These are phyloP conservation scores for Lodderomyces metapsilosis DNA, from an alignment of 1,139 yeast species.

Conservation along the genomic window DNA sequence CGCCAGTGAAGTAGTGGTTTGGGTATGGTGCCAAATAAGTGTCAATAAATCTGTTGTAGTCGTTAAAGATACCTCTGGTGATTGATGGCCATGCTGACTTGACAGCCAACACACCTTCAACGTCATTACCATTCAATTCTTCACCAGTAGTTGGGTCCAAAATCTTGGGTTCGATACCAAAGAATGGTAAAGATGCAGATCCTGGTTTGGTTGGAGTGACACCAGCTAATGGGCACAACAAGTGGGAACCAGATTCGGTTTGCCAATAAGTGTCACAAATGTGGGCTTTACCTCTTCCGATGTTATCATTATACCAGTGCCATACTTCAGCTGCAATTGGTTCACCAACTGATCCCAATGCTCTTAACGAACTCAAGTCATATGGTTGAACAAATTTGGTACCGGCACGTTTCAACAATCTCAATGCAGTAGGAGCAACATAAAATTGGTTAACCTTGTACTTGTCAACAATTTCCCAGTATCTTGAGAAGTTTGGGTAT, in stretches of 20 bases:
- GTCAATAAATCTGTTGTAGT: slow-evolving; percentile 64
- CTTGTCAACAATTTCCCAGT: slow-evolving; percentile 79
- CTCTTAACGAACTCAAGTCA: slow-evolving; percentile 66
- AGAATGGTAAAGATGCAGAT: slow-evolving; percentile 74
- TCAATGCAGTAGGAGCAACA: slow-evolving; percentile 87
- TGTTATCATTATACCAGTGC: slow-evolving; percentile 85
- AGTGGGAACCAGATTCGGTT: slow-evolving; percentile 77
- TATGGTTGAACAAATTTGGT: slow-evolving; percentile 60
- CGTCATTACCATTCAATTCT: slow-evolving; percentile 59
- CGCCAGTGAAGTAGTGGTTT: slow-evolving; percentile 73
- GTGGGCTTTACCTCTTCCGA: slow-evolving; percentile 74
- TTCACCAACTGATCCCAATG: slow-evolving; percentile 86
- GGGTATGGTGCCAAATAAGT: slow-evolving; percentile 72
- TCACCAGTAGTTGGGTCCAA: slow-evolving; percentile 72
- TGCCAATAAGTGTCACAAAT: slow-evolving; percentile 84
- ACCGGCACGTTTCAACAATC: slow-evolving; percentile 83
- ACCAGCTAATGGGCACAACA: slow-evolving; percentile 70
- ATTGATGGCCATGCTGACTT: slow-evolving; percentile 78
- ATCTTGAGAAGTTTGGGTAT: slow-evolving; percentile 74
- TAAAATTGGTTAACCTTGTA: slow-evolving; percentile 80
- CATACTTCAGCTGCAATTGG: slow-evolving; percentile 92
- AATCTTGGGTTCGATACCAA: slow-evolving; percentile 67
- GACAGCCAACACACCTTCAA: slow-evolving; percentile 74
- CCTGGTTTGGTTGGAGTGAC: slow-evolving; percentile 78
- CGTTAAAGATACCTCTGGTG: slow-evolving; percentile 73